phyloP scores from a whole-genome alignment of 106 monocot species.

The Cymbidium sinense region DNA sequence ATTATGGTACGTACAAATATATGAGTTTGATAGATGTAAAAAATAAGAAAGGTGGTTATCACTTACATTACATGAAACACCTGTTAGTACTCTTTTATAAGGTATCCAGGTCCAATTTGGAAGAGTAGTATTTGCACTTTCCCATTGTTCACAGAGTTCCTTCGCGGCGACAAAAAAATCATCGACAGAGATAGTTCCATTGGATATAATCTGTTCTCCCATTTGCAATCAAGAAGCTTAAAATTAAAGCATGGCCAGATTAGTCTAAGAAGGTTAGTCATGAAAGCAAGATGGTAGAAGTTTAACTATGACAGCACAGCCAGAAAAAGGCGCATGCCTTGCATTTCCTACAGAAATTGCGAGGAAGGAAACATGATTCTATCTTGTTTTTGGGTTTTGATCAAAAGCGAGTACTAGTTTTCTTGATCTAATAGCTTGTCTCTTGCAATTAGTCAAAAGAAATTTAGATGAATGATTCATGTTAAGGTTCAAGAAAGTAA shows the following conservation, averaged over 20 bases:
- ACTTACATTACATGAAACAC: slow-evolving; percentile 22
- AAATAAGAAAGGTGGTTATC: not conserved
- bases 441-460: not conserved
- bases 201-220: slow-evolving; percentile 15
- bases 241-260: not conserved
- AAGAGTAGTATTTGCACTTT: slow-evolving; percentile 27
- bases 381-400: too few relatives aligned
- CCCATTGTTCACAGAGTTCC: slow-evolving; percentile 53
- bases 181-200: slow-evolving; percentile 33
- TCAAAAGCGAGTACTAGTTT: too few relatives aligned
- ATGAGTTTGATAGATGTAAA: not conserved
- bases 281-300: not conserved
- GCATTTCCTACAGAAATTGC: too few relatives aligned
- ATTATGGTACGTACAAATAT: too few relatives aligned
- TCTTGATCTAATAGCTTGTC: too few relatives aligned
- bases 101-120: slow-evolving; percentile 64
- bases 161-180: slow-evolving; percentile 36
- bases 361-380: too few relatives aligned
- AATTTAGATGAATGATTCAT: not conserved
- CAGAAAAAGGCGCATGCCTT: too few relatives aligned
- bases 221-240: not conserved
- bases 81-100: slow-evolving; percentile 9
- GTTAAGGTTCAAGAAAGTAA: not conserved
- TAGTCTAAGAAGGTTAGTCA: not conserved
- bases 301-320: not conserved